Base-by-base conservation (phyloP, 2,329 filamentous ascomycete species). In the Pleurostoma richardsiae region DNA sequence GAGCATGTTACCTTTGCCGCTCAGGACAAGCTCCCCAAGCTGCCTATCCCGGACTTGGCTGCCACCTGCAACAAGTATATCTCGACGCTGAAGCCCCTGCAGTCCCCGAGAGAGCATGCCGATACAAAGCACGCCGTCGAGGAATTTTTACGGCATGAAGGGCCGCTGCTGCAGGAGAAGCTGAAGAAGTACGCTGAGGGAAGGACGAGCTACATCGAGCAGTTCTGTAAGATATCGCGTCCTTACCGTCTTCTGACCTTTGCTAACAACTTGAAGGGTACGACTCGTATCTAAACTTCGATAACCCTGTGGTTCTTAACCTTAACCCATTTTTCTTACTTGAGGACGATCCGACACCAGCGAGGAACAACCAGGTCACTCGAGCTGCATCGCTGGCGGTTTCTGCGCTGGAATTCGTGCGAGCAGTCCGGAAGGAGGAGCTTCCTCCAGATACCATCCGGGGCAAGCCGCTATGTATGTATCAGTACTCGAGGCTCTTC, bases 291-390 rank as follows among this genome's bases (percentile, higher is more conserved):
- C 77, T 99, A 52, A 97, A 97, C 70, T 99, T 86, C 62, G 94
- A 97, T 64, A 97, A 96, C 60, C 91, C 94, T 0, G 94, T 99
- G 39, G 94, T 99, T 39, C 79, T 99, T 55, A 97, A 99, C 68
- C 72, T 99, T 54, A 99, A 99, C 61, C 94, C 94, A 0, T 99
- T 99, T 71, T 99, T 99, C 72, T 74, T 99, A 47, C 77, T 99
- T 44, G 94, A 96, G 67, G 94, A 99, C 72, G 94, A 99, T 60
- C 94, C 94, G 1, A 99, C 94, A 2, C 94, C 94, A 3, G 91
- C 92, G 41, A 82, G 94, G 53, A 96, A 96, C 69, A 94, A 97
- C 63, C 94, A 99, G 66, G 90, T 97, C 54, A 97, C 90, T 26
- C 83, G 94, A 47, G 91, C 94, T 8, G 92, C 94, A 0, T 97